These are phyloP conservation scores for Yarrowia deformans DNA, from an alignment of 805 yeast genomes.

Conservation along the genomic window DNA sequence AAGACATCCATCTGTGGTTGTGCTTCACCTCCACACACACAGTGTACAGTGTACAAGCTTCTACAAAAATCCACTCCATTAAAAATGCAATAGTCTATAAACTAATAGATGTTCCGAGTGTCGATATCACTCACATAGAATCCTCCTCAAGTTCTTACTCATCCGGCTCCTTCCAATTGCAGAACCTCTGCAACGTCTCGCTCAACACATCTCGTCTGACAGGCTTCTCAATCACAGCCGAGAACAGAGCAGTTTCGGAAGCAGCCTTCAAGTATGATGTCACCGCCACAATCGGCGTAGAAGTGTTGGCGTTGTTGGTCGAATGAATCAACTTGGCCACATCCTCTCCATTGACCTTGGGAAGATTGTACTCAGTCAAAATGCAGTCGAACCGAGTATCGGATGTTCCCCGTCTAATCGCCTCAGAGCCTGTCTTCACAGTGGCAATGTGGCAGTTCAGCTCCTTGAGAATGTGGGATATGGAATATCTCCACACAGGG, in stretches of 20 bases:
- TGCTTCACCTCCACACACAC: too few relatives aligned
- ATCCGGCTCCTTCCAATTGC: slow-evolving; percentile 46
- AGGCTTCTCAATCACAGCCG: slow-evolving; percentile 79
- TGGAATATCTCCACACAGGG: slow-evolving; percentile 76
- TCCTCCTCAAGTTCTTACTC: background rate
- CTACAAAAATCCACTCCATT: background rate
- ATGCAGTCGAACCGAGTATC: slow-evolving; percentile 85
- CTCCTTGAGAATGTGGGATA: slow-evolving; percentile 66
- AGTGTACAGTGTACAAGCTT: too few relatives aligned
- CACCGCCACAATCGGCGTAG: slow-evolving; percentile 77
- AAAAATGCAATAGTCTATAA: slow-evolving; percentile 6
- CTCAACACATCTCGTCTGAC: slow-evolving; percentile 52
- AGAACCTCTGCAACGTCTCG: slow-evolving; percentile 48
- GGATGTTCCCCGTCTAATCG: slow-evolving; percentile 80
- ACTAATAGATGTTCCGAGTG: background rate
- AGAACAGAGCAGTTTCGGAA: slow-evolving; percentile 55
- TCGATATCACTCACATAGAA: background rate
- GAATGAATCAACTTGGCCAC: slow-evolving; percentile 76
- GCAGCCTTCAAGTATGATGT: slow-evolving; percentile 73
- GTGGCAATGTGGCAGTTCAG: slow-evolving; percentile 82
- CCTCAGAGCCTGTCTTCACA: slow-evolving; percentile 80
- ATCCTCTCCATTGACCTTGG: slow-evolving; percentile 71
- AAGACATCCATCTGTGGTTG: too few relatives aligned
- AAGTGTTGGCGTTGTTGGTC: slow-evolving; percentile 78
- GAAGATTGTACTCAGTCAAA: slow-evolving; percentile 72